A percentile compares a stretch with the other conserved stretches of the same genome.
Evolutionary conservation across 129 eudicot genomes (phyloP).

Genomic region (Rutidosis leptorrhynchoides): DNA sequence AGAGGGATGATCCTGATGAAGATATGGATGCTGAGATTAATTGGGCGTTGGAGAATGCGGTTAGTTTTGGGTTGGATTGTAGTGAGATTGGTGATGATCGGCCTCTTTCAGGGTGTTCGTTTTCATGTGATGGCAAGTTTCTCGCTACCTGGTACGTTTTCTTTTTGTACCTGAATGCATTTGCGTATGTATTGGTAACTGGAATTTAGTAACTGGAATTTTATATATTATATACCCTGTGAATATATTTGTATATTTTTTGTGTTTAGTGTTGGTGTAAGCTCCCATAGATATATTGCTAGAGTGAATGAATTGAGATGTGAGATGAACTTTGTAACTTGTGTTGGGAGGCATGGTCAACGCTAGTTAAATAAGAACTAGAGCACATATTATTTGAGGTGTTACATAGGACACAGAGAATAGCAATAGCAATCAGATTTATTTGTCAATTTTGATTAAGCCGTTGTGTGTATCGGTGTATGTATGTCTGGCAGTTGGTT

Average conservation of each 20-base stretch:
- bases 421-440: neutral
- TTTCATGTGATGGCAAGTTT: conserved; percentile 65
- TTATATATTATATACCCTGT: neutral
- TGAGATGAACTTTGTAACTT: neutral
- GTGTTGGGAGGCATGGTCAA: neutral
- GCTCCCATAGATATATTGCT: neutral
- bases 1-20: conserved; percentile 90
- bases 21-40: conserved; percentile 87
- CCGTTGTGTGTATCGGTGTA: neutral
- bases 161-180: neutral
- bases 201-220: neutral
- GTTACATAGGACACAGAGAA: neutral
- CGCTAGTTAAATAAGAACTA: neutral
- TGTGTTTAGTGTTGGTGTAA: neutral
- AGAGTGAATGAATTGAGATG: neutral
- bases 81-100: conserved; percentile 93
- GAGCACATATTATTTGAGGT: neutral
- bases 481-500: too few relatives aligned
- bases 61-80: conserved; percentile 52
- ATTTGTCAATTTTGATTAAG: neutral
- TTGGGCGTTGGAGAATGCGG: conserved; percentile 72
- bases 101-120: conserved; percentile 85
- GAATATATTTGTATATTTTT: neutral
- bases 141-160: conserved; percentile 86
- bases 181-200: neutral